Base-by-base conservation (phyloP, 805 yeast genomes). In the Metschnikowia bowlesiae region DNA sequence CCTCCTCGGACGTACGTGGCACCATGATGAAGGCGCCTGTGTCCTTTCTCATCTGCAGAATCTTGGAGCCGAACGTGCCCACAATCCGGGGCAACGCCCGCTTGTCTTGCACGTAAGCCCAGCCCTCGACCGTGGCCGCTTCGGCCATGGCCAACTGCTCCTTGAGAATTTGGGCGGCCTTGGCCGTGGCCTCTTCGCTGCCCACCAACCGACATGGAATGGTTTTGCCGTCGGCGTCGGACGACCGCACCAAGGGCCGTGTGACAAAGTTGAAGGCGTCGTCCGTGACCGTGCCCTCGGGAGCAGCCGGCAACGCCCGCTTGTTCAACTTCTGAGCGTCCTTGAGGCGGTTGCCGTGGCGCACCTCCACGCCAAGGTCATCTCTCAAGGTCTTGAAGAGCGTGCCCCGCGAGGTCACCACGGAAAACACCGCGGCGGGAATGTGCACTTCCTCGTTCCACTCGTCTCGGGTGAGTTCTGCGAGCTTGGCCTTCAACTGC, bases 171-270 rank as follows among this genome's bases (percentile, higher is more conserved):
- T 73, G 67, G 48, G 74, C 79, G 39, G 83, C 89, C 64, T 78
- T 74, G 36, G 70, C 73, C 36, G 81, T 77, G 38, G 74, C 73
- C 42, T 69, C 76, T 39, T 68, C 74, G 2, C 69, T 69, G 50
- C 87, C 87, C 52, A 75, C 74, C 53, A 87, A 71, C 73, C 84
- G 81, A 90, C 90, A 85, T 53, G 86, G 83, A 53, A 84, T 82
- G 4, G 37, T 52, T 6, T 56, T 73, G 13, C 67, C 63, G 16
- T 61, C 64, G 8, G 39, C 62, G 7, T 28, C 38, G 2, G 16
- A 18, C 14, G 66, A 62, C 16, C 49, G 58, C 9, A 45, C 51
- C 16, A 51, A 22, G 5, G 62, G 64, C 16, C 51, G 62, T 38
- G 76, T 63, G 9, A 83, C 78, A 67, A 81, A 76, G 63, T 80